phyloP scores from a whole-genome alignment of 768 basidiomycete species.

The Lactifluus pinguis region DNA sequence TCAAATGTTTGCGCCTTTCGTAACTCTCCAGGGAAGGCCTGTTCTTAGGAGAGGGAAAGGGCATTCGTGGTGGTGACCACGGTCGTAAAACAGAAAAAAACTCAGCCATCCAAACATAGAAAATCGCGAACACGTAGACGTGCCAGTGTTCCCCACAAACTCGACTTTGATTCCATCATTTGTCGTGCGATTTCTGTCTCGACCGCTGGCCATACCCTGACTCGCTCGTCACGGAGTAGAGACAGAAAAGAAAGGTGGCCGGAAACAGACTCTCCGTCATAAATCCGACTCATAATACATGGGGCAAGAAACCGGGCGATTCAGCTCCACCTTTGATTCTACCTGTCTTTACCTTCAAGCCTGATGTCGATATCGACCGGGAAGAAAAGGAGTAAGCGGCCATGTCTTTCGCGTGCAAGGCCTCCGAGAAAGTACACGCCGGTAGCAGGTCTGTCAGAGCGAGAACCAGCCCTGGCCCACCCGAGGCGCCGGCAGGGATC shows the following conservation, averaged over 20 bases:
- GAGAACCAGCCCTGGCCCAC: too few relatives aligned
- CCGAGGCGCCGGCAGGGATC: too few relatives aligned
- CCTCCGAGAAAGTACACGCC: background rate
- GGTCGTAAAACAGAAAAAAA: constrained; percentile 77
- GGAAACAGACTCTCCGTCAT: constrained; percentile 86
- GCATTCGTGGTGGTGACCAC: constrained; percentile 98
- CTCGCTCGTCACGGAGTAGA: background rate
- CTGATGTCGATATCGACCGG: too few relatives aligned
- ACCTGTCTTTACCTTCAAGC: constrained; percentile 36
- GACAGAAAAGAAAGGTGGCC: constrained; percentile 42
- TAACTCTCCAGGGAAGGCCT: constrained; percentile 95
- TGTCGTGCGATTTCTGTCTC: constrained; percentile 86
- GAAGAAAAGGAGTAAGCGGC: constrained; percentile 55
- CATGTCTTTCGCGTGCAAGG: constrained; percentile 33
- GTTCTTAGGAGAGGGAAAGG: constrained; percentile 87
- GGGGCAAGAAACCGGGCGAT: constrained; percentile 74
- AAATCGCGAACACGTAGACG: constrained; percentile 22
- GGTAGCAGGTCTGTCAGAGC: background rate
- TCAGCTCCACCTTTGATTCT: constrained; percentile 85
- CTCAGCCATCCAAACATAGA: background rate
- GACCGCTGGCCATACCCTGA: constrained; percentile 76
- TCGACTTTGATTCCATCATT: constrained; percentile 98
- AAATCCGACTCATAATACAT: too few relatives aligned
- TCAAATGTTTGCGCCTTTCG: constrained; percentile 93
- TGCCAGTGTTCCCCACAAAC: constrained; percentile 93